Evolutionary conservation across 768 basidiomycete species (phyloP).

Genomic region (Melanogaster broomeanus): DNA sequence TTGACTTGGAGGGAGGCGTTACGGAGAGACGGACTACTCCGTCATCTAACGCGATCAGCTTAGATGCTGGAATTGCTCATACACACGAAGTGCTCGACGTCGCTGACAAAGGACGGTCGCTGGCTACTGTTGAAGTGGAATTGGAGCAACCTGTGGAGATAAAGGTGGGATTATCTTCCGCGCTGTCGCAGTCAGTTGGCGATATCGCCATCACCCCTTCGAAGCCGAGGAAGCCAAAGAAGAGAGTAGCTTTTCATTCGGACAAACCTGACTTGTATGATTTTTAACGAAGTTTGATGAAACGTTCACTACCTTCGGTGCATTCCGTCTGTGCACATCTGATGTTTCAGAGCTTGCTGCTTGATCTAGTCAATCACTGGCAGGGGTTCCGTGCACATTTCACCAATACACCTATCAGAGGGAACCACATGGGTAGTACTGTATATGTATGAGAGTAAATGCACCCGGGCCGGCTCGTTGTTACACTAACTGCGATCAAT

Average conservation of each 20-base stretch:
- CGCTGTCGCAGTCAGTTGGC: conserved; percentile 9
- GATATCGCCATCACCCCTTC: conserved; percentile 1
- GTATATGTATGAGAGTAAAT: too few species aligned
- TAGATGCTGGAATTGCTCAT: conserved; percentile 20
- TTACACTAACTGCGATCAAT: not conserved
- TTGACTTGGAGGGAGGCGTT: conserved; percentile 85
- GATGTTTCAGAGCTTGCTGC: too few species aligned
- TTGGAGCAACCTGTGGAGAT: conserved; percentile 35
- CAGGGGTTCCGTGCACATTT: too few species aligned
- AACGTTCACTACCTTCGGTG: too few species aligned
- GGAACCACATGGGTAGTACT: not conserved
- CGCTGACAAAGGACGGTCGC: conserved; percentile 9
- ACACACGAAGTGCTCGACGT: conserved; percentile 12
- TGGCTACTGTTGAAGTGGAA: conserved; percentile 45
- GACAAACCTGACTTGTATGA: conserved; percentile 75
- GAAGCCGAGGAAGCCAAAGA: conserved; percentile 52
- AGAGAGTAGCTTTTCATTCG: conserved; percentile 69
- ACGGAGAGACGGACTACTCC: conserved; percentile 71
- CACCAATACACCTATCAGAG: too few species aligned
- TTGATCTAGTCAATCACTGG: not conserved
- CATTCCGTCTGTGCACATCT: too few species aligned
- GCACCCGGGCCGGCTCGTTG: not conserved
- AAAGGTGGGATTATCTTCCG: conserved; percentile 1
- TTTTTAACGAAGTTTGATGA: conserved; percentile 47
- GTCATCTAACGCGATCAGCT: conserved; percentile 26